Percentiles rank a stretch among this genome's conserved stretches.
Conservation (phyloP, 306 rosid genomes). For the Dalbergia cultrata region DNA sequence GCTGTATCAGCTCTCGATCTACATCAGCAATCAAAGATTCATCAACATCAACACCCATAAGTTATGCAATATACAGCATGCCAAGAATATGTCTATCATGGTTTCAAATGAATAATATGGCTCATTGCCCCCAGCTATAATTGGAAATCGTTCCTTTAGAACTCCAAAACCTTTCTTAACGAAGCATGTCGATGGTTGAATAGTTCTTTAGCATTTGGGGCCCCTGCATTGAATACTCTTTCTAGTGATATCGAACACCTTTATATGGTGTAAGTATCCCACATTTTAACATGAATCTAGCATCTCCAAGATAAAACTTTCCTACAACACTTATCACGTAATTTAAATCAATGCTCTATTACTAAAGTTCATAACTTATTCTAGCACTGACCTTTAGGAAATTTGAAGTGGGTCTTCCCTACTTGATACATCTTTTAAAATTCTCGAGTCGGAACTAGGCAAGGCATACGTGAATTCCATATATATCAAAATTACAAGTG, state of each 20-base stretch:
- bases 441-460: background rate
- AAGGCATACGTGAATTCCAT: constrained; percentile 3
- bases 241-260: background rate
- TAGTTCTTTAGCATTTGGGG: background rate
- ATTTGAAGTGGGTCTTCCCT: too few species aligned
- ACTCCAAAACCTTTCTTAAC: background rate
- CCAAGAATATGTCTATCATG: too few species aligned
- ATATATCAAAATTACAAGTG: constrained; percentile 1
- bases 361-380: too few species aligned
- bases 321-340: background rate
- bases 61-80: too few species aligned
- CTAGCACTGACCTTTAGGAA: too few species aligned
- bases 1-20: background rate
- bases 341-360: too few species aligned
- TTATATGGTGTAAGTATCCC: background rate
- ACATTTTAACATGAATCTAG: background rate
- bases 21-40: background rate
- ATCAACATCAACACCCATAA: too few species aligned
- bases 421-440: too few species aligned
- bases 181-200: background rate
- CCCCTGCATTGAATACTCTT: background rate
- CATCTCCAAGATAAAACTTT: background rate
- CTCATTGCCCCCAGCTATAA: background rate
- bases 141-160: background rate
- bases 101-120: background rate